Conservation (phyloP, 2,329 filamentous ascomycete species). For the Xylariaceae sp. region DNA sequence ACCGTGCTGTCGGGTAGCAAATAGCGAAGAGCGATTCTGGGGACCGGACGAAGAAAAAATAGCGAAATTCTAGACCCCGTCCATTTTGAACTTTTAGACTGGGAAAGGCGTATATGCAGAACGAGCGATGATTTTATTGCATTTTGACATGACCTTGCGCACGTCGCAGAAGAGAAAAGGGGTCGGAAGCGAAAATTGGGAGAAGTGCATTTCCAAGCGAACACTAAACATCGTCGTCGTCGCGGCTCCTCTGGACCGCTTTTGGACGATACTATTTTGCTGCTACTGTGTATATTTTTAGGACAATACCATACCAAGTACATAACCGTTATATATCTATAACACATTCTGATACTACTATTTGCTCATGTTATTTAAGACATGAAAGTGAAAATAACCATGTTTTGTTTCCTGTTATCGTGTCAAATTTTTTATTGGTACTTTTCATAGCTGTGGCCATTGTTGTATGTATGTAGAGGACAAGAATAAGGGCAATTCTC, state of each 20-base stretch:
- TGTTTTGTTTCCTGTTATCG: no score
- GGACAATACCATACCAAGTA: neutral
- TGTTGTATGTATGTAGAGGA: no score
- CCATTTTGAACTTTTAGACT: neutral
- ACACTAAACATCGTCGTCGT: neutral
- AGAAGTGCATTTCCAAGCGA: neutral
- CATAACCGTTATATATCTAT: neutral
- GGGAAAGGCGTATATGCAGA: neutral
- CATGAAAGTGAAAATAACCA: no score
- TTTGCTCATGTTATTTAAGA: neutral
- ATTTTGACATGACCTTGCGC: constrained; percentile 13
- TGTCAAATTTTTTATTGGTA: no score
- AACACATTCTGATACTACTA: neutral
- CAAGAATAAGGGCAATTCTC: no score
- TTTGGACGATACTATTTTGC: neutral
- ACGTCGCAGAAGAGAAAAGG: constrained; percentile 7
- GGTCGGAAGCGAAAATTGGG: neutral
- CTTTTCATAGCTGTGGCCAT: neutral
- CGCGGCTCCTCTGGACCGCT: neutral
- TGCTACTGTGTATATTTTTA: neutral
- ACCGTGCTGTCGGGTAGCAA: constrained; percentile 8
- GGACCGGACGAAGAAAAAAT: constrained; percentile 2
- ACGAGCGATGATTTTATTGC: neutral
- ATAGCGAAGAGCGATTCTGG: constrained; percentile 10
- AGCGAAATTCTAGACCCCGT: neutral